A percentile compares a stretch with the other conserved stretches of the same genome.
phyloP scores from a whole-genome alignment of 352 stramenopile species.

The Phytophthora ramorum region DNA sequence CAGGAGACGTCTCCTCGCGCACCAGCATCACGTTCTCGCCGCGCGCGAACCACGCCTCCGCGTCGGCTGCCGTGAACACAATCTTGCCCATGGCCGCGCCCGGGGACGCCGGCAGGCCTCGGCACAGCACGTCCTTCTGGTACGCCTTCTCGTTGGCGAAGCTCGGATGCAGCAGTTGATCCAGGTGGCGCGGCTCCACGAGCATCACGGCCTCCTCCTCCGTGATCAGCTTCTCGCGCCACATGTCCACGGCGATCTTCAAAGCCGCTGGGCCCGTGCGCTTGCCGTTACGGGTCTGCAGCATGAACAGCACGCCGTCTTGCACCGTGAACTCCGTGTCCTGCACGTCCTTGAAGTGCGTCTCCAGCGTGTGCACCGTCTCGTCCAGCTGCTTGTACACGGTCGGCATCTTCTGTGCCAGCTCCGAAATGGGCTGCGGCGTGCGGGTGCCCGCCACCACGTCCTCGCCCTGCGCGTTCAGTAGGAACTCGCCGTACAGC shows the following conservation, averaged over 20 bases:
- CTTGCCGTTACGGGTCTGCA: slow-evolving; percentile 36
- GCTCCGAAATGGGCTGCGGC: slow-evolving; percentile 33
- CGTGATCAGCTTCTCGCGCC: slow-evolving; percentile 38
- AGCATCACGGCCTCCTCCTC: slow-evolving; percentile 39
- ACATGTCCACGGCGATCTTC: slow-evolving; percentile 38
- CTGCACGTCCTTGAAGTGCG: slow-evolving; percentile 38
- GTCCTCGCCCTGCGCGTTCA: slow-evolving; percentile 33
- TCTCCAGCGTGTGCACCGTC: slow-evolving; percentile 36
- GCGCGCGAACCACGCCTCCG: slow-evolving; percentile 27
- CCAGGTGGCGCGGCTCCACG: slow-evolving; percentile 32
- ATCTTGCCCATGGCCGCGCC: slow-evolving; percentile 34
- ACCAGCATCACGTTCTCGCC: slow-evolving; percentile 34
- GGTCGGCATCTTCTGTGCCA: slow-evolving; percentile 29
- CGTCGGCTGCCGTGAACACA: slow-evolving; percentile 31
- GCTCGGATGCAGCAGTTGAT: slow-evolving; percentile 32
- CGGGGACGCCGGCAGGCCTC: slow-evolving; percentile 26
- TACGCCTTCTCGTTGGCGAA: slow-evolving; percentile 34
- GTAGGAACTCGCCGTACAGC: slow-evolving; percentile 36
- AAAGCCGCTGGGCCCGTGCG: slow-evolving; percentile 25
- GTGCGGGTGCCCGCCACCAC: slow-evolving; percentile 34
- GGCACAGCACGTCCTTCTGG: slow-evolving; percentile 30
- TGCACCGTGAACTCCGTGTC: slow-evolving; percentile 36
- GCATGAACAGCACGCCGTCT: slow-evolving; percentile 34
- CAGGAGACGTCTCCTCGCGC: slow-evolving; percentile 28
- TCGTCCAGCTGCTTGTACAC: slow-evolving; percentile 37